Evolutionary conservation across 2,329 filamentous ascomycete genomes (phyloP).

Genomic region (Lecanoromycetidae sp.): DNA sequence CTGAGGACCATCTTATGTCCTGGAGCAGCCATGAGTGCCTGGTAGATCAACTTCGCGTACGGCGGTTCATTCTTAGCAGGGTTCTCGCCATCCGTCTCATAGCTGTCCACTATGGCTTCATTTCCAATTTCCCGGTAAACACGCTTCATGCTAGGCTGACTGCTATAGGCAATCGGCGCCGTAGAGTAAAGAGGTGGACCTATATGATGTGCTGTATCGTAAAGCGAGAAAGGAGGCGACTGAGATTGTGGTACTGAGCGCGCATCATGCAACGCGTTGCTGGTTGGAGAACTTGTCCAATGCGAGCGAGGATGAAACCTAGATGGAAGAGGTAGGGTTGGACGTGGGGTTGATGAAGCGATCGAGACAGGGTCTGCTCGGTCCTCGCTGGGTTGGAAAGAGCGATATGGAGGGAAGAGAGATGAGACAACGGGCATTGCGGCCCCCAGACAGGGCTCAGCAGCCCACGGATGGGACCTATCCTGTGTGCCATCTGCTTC

Average conservation of each 20-base stretch:
- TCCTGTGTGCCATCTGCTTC: not conserved
- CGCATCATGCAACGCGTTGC: not conserved
- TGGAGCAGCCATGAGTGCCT: constrained; percentile 57
- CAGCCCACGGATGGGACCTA: no score
- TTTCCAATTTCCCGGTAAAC: not conserved
- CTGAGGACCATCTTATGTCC: constrained; percentile 63
- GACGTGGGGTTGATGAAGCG: no score
- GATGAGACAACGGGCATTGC: no score
- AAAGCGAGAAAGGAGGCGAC: not conserved
- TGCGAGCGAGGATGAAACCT: not conserved
- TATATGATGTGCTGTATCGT: not conserved
- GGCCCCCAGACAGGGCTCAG: no score
- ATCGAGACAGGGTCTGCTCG: no score
- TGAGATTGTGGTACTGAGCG: not conserved
- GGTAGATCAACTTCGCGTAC: constrained; percentile 72
- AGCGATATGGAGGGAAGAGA: no score
- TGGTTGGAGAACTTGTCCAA: not conserved
- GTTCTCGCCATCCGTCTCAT: not conserved
- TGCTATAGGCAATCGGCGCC: not conserved
- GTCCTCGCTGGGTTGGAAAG: no score
- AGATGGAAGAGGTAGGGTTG: no score
- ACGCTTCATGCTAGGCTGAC: not conserved
- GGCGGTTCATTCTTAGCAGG: constrained; percentile 24
- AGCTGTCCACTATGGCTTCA: not conserved
- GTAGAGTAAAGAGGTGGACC: not conserved